These are phyloP conservation scores for Hydrangea macrophylla DNA, from an alignment of 148 eudicot species.

Conservation along the genomic window DNA sequence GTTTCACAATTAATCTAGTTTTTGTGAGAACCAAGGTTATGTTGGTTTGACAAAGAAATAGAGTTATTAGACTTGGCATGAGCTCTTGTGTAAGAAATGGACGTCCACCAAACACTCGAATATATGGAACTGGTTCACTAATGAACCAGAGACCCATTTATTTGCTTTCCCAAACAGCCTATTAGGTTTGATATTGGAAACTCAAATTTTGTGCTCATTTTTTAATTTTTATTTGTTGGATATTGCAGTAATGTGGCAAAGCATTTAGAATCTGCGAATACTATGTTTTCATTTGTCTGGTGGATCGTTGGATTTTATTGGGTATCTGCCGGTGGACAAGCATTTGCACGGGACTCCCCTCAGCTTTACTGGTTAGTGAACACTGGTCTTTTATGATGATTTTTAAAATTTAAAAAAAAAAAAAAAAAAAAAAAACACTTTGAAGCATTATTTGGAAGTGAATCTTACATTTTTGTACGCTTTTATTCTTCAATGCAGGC, in stretches of 20 bases:
- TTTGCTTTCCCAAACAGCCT: too few relatives aligned
- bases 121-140: too few relatives aligned
- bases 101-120: too few relatives aligned
- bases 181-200: slow-evolving; percentile 15
- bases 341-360: slow-evolving; percentile 52
- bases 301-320: slow-evolving; percentile 77
- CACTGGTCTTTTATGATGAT: not conserved
- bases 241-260: slow-evolving; percentile 41
- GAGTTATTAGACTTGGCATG: too few relatives aligned
- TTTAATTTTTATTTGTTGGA: slow-evolving; percentile 1
- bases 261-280: slow-evolving; percentile 73
- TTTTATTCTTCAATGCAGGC: slow-evolving; percentile 54
- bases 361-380: slow-evolving; percentile 60
- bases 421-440: too few relatives aligned
- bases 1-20: too few relatives aligned
- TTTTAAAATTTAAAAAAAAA: too few relatives aligned
- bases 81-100: too few relatives aligned
- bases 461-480: not conserved
- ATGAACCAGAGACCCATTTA: too few relatives aligned
- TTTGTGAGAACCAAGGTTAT: too few relatives aligned
- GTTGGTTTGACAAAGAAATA: too few relatives aligned
- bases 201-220: not conserved
- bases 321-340: slow-evolving; percentile 58
- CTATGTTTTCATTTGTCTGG: slow-evolving; percentile 73
- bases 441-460: slow-evolving; percentile 5